Evolutionary conservation across 768 basidiomycete genomes (phyloP).

Genomic region (Pholiota conissans): DNA sequence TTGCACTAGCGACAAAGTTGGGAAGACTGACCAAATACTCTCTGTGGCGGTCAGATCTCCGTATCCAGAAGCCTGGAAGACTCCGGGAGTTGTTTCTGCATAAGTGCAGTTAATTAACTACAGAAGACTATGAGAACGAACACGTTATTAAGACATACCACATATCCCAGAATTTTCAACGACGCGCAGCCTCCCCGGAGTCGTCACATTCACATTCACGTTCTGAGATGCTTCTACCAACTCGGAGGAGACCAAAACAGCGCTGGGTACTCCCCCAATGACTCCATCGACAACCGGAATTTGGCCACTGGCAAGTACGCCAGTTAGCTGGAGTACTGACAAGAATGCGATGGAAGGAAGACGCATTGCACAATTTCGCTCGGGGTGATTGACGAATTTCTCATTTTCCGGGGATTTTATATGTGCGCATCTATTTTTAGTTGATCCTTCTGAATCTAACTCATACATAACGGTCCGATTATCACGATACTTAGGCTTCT

Average conservation of each 20-base stretch:
- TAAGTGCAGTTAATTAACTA: not conserved
- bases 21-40: slow-evolving; percentile 51
- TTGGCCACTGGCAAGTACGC: slow-evolving; percentile 30
- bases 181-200: slow-evolving; percentile 52
- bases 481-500: not conserved
- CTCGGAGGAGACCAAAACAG: slow-evolving; percentile 2
- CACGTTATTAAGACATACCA: slow-evolving; percentile 29
- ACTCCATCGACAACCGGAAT: slow-evolving; percentile 53
- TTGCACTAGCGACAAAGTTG: not conserved
- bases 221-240: slow-evolving; percentile 3
- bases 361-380: slow-evolving; percentile 1
- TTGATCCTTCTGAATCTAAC: not conserved
- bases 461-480: slow-evolving; percentile 9
- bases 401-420: not conserved
- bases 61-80: slow-evolving; percentile 64
- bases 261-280: slow-evolving; percentile 45
- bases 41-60: slow-evolving; percentile 55
- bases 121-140: too few relatives aligned
- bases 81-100: slow-evolving; percentile 57
- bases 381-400: not conserved
- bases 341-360: slow-evolving; percentile 4
- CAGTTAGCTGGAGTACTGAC: slow-evolving; percentile 4
- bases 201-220: slow-evolving; percentile 27
- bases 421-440: not conserved
- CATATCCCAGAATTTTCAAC: slow-evolving; percentile 65